phyloP scores from a whole-genome alignment of 805 yeast genomes.

The Lachancea lanzarotensis region DNA sequence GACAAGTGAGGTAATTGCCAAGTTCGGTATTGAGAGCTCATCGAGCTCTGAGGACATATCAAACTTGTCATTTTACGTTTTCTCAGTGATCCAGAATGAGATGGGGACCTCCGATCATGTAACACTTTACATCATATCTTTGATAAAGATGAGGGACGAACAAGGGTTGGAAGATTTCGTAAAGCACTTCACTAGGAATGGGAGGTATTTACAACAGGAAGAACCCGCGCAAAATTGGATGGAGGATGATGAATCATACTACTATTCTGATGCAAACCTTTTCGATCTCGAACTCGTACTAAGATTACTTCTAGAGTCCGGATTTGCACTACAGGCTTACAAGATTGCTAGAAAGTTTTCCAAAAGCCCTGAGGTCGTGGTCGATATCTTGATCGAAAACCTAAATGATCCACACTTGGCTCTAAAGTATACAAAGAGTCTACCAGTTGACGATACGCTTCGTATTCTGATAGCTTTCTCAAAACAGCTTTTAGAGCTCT shows the following conservation, averaged over 20 bases:
- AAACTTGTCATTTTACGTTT: slow-evolving; percentile 57
- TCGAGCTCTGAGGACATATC: slow-evolving; percentile 31
- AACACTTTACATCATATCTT: slow-evolving; percentile 69
- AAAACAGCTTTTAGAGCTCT: slow-evolving; percentile 51
- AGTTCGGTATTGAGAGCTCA: slow-evolving; percentile 60
- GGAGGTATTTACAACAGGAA: slow-evolving; percentile 23
- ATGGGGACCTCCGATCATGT: slow-evolving; percentile 73
- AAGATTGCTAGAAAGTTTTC: slow-evolving; percentile 55
- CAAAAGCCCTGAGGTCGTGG: slow-evolving; percentile 68
- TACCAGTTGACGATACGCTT: slow-evolving; percentile 70
- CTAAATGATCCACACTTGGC: slow-evolving; percentile 54
- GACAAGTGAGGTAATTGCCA: slow-evolving; percentile 71
- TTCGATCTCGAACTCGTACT: slow-evolving; percentile 67
- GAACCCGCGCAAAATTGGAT: slow-evolving; percentile 28
- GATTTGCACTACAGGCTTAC: slow-evolving; percentile 60
- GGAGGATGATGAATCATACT: slow-evolving; percentile 34
- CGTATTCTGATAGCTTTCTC: slow-evolving; percentile 64
- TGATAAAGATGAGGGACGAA: slow-evolving; percentile 64
- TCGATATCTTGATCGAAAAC: slow-evolving; percentile 65
- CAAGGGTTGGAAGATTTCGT: slow-evolving; percentile 55
- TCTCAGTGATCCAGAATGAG: slow-evolving; percentile 48
- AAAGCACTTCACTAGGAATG: slow-evolving; percentile 31
- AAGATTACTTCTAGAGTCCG: slow-evolving; percentile 64
- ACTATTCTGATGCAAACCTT: slow-evolving; percentile 26
- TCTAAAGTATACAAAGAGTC: slow-evolving; percentile 56